phyloP scores from a whole-genome alignment of 495 filamentous ascomycete species.

The Aspergillus wentii region DNA sequence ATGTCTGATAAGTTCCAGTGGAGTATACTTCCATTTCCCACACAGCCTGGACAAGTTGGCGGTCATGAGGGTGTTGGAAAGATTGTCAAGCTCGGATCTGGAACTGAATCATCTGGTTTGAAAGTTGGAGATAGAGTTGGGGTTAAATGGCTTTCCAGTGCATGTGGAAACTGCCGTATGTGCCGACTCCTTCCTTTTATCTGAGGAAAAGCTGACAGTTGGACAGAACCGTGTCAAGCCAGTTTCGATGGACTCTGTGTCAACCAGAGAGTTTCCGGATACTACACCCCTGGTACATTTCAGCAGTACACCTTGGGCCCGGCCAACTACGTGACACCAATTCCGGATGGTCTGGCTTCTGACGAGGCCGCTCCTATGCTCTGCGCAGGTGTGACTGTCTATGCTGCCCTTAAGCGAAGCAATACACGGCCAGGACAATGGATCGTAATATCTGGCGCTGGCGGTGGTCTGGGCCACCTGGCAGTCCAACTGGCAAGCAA shows the following conservation, averaged over 20 bases:
- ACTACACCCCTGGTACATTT: slow-evolving; percentile 63
- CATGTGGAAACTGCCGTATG: slow-evolving; percentile 45
- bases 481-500: slow-evolving; percentile 57
- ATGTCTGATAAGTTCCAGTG: slow-evolving; percentile 31
- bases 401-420: slow-evolving; percentile 54
- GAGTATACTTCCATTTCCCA: slow-evolving; percentile 55
- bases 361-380: slow-evolving; percentile 61
- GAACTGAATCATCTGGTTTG: slow-evolving; percentile 42
- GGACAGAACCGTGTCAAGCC: slow-evolving; percentile 49
- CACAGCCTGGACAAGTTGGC: slow-evolving; percentile 59
- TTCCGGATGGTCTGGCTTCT: slow-evolving; percentile 55
- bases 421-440: slow-evolving; percentile 55
- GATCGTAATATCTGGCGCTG: slow-evolving; percentile 63
- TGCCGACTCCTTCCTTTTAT: no score
- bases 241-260: slow-evolving; percentile 57
- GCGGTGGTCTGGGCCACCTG: slow-evolving; percentile 64
- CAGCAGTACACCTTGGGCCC: slow-evolving; percentile 65
- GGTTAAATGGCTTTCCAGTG: slow-evolving; percentile 50
- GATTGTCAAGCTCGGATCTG: slow-evolving; percentile 55
- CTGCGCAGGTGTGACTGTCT: slow-evolving; percentile 57
- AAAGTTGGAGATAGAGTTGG: slow-evolving; percentile 66
- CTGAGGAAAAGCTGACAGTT: slow-evolving; percentile 6
- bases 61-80: slow-evolving; percentile 60
- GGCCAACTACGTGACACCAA: slow-evolving; percentile 64
- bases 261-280: slow-evolving; percentile 51